Conservation (phyloP, 2,329 filamentous ascomycete species). For the Penicillium hordei region DNA sequence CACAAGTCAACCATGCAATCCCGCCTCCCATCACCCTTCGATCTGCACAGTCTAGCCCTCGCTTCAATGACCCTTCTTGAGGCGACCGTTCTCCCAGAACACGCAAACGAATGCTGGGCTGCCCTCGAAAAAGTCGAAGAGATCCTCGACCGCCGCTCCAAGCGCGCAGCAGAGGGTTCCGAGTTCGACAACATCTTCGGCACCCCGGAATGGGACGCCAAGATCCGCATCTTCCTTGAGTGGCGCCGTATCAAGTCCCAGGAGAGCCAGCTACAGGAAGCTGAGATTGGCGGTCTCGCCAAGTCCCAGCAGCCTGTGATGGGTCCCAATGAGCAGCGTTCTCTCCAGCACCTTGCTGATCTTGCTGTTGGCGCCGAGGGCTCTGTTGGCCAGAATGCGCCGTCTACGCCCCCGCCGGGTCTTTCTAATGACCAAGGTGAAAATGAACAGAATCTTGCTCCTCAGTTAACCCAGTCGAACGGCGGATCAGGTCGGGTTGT, state of each 20-base stretch:
- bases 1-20: constrained; percentile 35
- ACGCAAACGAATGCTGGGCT: constrained; percentile 41
- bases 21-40: constrained; percentile 40
- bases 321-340: constrained; percentile 46
- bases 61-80: constrained; percentile 46
- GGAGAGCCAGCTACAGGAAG: constrained; percentile 33
- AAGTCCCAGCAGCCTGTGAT: constrained; percentile 36
- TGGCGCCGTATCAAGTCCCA: constrained; percentile 38
- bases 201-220: constrained; percentile 42
- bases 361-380: constrained; percentile 46
- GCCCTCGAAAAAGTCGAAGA: constrained; percentile 53
- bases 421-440: constrained; percentile 29
- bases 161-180: constrained; percentile 26
- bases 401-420: constrained; percentile 30
- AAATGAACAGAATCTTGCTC: constrained; percentile 28
- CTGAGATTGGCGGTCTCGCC: constrained; percentile 12
- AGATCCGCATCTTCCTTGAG: constrained; percentile 43
- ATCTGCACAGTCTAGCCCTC: constrained; percentile 43
- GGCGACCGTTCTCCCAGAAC: constrained; percentile 42
- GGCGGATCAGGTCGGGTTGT: constrained; percentile 28
- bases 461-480: constrained; percentile 28
- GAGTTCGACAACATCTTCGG: constrained; percentile 44
- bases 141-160: constrained; percentile 48
- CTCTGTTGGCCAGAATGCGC: constrained; percentile 32
- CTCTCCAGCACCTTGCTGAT: constrained; percentile 46